These are phyloP conservation scores for Penicillium sp. DNA, from an alignment of 2,329 filamentous ascomycete genomes.

Conservation along the genomic window DNA sequence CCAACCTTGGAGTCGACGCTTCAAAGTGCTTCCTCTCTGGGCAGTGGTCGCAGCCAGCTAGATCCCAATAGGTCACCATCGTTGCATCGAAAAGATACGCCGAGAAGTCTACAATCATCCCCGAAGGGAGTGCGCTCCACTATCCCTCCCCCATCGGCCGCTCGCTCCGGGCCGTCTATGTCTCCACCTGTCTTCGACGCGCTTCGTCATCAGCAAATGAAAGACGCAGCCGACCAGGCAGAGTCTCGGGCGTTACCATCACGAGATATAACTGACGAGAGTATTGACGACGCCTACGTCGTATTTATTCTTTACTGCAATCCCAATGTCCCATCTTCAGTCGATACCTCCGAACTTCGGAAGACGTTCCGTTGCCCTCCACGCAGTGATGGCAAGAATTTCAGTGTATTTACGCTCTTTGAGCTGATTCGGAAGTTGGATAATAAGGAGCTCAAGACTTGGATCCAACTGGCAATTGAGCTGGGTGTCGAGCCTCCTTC, in stretches of 20 bases:
- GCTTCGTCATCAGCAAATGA: slow-evolving; percentile 28
- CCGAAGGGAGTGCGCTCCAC: slow-evolving; percentile 34
- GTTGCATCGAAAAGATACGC: slow-evolving; percentile 38
- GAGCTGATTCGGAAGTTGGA: slow-evolving; percentile 76
- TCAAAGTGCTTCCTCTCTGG: slow-evolving; percentile 38
- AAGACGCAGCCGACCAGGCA: slow-evolving; percentile 38
- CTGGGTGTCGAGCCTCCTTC: slow-evolving; percentile 86
- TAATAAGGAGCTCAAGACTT: slow-evolving; percentile 81
- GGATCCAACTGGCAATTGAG: slow-evolving; percentile 81
- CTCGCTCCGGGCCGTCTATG: slow-evolving; percentile 40
- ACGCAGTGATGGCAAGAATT: slow-evolving; percentile 82
- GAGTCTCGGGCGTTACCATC: slow-evolving; percentile 60
- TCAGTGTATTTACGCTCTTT: slow-evolving; percentile 73
- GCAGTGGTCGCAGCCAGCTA: slow-evolving; percentile 34
- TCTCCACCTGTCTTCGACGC: slow-evolving; percentile 40
- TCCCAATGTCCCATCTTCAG: slow-evolving; percentile 67
- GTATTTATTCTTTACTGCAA: slow-evolving; percentile 89
- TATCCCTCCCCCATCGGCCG: slow-evolving; percentile 26
- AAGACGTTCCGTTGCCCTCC: slow-evolving; percentile 77
- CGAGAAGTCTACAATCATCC: slow-evolving; percentile 40
- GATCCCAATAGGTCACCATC: slow-evolving; percentile 37
- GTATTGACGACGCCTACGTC: slow-evolving; percentile 78
- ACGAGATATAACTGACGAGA: slow-evolving; percentile 64
- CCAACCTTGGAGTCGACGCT: slow-evolving; percentile 34
- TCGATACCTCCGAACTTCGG: slow-evolving; percentile 67